These are phyloP conservation scores for Phytopythium montanum DNA, from an alignment of 352 stramenopile genomes.

Conservation along the genomic window DNA sequence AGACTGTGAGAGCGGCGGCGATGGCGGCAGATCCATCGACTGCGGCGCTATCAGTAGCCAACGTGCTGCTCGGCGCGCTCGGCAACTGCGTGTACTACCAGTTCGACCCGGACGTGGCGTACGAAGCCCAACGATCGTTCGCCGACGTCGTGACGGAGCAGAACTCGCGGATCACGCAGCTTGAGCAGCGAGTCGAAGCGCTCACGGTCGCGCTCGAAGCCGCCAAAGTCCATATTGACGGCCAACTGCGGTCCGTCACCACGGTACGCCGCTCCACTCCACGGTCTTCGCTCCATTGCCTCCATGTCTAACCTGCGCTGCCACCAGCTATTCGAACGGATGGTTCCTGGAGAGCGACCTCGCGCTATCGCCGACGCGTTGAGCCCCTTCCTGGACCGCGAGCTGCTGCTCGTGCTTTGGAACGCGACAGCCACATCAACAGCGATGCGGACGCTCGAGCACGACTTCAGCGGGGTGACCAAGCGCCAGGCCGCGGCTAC, in stretches of 20 bases:
- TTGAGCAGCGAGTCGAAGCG: slow-evolving; percentile 18
- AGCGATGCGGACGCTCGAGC: slow-evolving; percentile 7
- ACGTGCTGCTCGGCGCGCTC: slow-evolving; percentile 45
- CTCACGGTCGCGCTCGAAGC: slow-evolving; percentile 20
- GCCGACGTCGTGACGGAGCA: slow-evolving; percentile 30
- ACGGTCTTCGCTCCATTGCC: not conserved
- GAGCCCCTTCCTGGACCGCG: slow-evolving; percentile 45
- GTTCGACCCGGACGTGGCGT: slow-evolving; percentile 37
- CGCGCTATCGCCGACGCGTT: slow-evolving; percentile 39
- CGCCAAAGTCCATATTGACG: slow-evolving; percentile 21
- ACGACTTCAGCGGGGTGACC: slow-evolving; percentile 9
- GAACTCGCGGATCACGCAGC: slow-evolving; percentile 15
- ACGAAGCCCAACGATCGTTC: slow-evolving; percentile 37
- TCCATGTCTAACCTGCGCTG: not conserved
- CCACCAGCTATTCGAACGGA: slow-evolving; percentile 25
- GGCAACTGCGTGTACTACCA: slow-evolving; percentile 56
- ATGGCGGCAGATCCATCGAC: not conserved
- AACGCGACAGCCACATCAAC: slow-evolving; percentile 41
- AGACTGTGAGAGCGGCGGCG: not conserved
- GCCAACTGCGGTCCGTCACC: slow-evolving; percentile 22
- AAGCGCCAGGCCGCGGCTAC: not conserved
- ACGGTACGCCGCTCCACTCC: not conserved
- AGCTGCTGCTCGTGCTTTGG: slow-evolving; percentile 59
- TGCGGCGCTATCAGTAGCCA: not conserved
- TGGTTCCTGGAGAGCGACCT: slow-evolving; percentile 26